These are phyloP conservation scores for Crithidia expoeki DNA, from an alignment of 208 protist genomes.

Conservation along the genomic window DNA sequence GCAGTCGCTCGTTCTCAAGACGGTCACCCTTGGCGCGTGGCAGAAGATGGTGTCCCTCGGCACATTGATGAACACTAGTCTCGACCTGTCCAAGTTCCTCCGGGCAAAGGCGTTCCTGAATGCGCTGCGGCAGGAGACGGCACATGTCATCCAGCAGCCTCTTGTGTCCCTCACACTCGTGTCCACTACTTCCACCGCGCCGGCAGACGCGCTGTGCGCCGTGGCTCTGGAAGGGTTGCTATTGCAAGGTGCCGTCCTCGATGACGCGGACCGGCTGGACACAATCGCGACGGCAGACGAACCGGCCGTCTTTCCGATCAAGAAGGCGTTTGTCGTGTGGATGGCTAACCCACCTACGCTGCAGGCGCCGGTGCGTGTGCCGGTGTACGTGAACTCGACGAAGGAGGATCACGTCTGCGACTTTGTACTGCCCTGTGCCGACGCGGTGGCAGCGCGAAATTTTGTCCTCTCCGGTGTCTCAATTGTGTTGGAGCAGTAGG, in stretches of 20 bases:
- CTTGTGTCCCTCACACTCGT: slow-evolving; percentile 86
- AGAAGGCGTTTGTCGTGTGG: slow-evolving; percentile 81
- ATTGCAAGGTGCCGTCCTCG: slow-evolving; percentile 86
- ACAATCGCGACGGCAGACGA: slow-evolving; percentile 84
- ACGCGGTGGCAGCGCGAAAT: slow-evolving; percentile 47
- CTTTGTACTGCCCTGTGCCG: slow-evolving; percentile 81
- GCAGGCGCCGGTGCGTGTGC: slow-evolving; percentile 55
- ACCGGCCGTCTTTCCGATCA: slow-evolving; percentile 75
- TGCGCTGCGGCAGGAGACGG: slow-evolving; percentile 95
- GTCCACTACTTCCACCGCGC: slow-evolving; percentile 51
- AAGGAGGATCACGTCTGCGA: slow-evolving; percentile 90
- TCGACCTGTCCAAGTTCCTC: slow-evolving; percentile 92
- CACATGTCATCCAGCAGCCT: slow-evolving; percentile 67
- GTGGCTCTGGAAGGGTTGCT: slow-evolving; percentile 79
- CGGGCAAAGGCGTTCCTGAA: slow-evolving; percentile 95
- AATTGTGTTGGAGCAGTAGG: slow-evolving; percentile 83
- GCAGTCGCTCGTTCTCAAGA: slow-evolving; percentile 81
- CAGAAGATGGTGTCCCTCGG: slow-evolving; percentile 47
- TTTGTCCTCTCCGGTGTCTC: slow-evolving; percentile 92
- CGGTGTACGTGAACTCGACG: slow-evolving; percentile 85
- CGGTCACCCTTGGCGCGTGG: slow-evolving; percentile 80
- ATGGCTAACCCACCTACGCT: slow-evolving; percentile 25
- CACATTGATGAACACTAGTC: slow-evolving; percentile 65
- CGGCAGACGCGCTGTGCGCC: slow-evolving; percentile 44
- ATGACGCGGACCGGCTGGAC: slow-evolving; percentile 68